These are phyloP conservation scores for Colletotrichum eremochloae DNA, from an alignment of 2,329 filamentous ascomycete species.

Conservation along the genomic window DNA sequence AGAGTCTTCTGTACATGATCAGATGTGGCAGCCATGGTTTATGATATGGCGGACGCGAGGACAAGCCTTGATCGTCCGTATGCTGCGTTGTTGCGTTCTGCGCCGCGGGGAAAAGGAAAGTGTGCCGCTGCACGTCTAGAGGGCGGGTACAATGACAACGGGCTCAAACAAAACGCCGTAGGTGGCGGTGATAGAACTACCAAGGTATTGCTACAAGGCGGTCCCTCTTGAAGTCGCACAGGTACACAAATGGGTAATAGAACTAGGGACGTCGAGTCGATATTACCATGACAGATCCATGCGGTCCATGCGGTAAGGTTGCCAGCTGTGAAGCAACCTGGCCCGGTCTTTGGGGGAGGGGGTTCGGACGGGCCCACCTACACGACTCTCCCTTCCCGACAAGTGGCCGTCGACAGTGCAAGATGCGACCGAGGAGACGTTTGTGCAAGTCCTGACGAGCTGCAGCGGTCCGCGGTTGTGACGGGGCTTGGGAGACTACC, in stretches of 20 bases:
- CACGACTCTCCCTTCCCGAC: constrained; percentile 8
- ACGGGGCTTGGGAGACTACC: not conserved
- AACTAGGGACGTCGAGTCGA: not conserved
- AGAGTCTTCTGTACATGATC: not conserved
- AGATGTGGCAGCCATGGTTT: not conserved
- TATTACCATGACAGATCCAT: not conserved
- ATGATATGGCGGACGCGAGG: not conserved
- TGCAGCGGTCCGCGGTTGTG: constrained; percentile 3
- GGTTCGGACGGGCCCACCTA: constrained; percentile 25
- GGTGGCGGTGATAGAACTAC: not conserved
- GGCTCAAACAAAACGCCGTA: not conserved
- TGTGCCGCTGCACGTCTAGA: constrained; percentile 13
- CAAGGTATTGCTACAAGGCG: too few relatives aligned
- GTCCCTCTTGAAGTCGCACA: too few relatives aligned
- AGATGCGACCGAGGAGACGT: not conserved
- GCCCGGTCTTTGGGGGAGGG: constrained; percentile 10
- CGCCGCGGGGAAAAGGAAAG: constrained; percentile 20
- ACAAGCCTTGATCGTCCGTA: constrained; percentile 6
- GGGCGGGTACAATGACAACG: not conserved
- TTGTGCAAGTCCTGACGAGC: not conserved
- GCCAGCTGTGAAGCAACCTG: constrained; percentile 11
- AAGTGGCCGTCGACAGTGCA: constrained; percentile 5
- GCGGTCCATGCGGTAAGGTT: constrained; percentile 8
- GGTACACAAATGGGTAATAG: not conserved
- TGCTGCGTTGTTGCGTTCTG: constrained; percentile 13